Base-by-base conservation (phyloP, 1,284 basidiomycete genomes). In the Trametes hirsuta region DNA sequence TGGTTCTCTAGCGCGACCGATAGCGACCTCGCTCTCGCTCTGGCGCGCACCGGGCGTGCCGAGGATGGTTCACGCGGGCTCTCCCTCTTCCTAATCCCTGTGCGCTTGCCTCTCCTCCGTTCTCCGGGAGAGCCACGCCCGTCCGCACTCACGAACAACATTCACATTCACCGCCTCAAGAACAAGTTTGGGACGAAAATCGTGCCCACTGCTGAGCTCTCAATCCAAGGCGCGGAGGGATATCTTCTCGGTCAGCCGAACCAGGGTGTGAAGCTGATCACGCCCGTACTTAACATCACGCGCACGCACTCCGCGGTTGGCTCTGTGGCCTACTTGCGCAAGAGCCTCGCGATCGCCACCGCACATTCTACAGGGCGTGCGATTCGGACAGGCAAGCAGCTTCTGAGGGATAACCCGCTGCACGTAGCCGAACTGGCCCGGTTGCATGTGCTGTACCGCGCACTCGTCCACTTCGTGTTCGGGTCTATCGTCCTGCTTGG, bases 1-100 rank as follows among this genome's bases (percentile, higher is more conserved):
- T 91, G 90, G 91, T 94, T 94, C 76, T 91, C 90, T 11, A 90
- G 88, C 55, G 92, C 91, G 1, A 91, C 90, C 0, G 92, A 94
- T 66, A 85, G 85, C 64, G 79, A 93, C 57, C 76, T 92, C 15
- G 81, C 90, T 0, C 78, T 93, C 24, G 89, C 89, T 0, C 76
- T 93, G 11, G 91, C 88, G 3, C 84, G 90, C 36, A 92, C 90
- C 2, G 86, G 85, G 0, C 71, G 78, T 6, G 63, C 68, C 11
- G 66, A 76, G 53, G 72, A 76, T 18, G 88, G 88, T 9, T 85
- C 87, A 1, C 81, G 84, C 21, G 82, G 82, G 0, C 80, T 93
- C 5, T 91, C 88, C 0, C 82, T 93, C 48, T 92, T 92, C 75
- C 77, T 91, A 37, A 77, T 91, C 42, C 87, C 86, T 21, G 77